Conservation (phyloP, 2,329 filamentous ascomycete genomes). For the Cladosporium sp. region DNA sequence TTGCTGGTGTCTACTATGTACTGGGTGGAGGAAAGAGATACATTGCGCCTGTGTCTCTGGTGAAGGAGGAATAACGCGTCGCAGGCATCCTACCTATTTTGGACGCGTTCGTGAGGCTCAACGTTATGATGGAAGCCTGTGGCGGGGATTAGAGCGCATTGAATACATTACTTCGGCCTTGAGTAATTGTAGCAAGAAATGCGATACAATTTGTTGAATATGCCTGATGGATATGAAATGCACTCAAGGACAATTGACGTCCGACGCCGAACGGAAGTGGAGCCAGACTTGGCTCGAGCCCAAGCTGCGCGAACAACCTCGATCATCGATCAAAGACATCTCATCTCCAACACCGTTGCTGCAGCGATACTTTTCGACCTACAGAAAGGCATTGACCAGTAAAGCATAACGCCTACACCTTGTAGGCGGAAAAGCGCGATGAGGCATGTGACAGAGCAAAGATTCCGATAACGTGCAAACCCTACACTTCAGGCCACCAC, state of each 20-base stretch:
- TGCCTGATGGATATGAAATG: neutral
- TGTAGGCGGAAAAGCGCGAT: neutral
- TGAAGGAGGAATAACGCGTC: conserved; percentile 30
- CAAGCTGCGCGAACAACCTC: neutral
- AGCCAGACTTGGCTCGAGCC: neutral
- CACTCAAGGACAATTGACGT: too few relatives aligned
- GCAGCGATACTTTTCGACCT: neutral
- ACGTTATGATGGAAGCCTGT: neutral
- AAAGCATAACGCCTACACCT: too few relatives aligned
- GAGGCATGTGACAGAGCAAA: neutral
- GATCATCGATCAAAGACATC: neutral
- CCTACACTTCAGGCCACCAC: neutral
- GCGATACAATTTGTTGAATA: too few relatives aligned
- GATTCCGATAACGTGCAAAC: neutral
- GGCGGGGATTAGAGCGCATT: neutral
- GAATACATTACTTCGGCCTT: neutral
- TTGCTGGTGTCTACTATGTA: conserved; percentile 31
- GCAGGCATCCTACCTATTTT: neutral
- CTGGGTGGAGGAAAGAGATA: conserved; percentile 28
- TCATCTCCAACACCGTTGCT: neutral
- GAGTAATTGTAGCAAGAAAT: neutral
- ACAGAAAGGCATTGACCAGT: neutral
- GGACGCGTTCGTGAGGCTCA: neutral
- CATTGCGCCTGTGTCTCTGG: conserved; percentile 33
- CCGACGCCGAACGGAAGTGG: neutral